Conservation (phyloP, 352 stramenopile genomes). For the Aphanomyces invadans region DNA sequence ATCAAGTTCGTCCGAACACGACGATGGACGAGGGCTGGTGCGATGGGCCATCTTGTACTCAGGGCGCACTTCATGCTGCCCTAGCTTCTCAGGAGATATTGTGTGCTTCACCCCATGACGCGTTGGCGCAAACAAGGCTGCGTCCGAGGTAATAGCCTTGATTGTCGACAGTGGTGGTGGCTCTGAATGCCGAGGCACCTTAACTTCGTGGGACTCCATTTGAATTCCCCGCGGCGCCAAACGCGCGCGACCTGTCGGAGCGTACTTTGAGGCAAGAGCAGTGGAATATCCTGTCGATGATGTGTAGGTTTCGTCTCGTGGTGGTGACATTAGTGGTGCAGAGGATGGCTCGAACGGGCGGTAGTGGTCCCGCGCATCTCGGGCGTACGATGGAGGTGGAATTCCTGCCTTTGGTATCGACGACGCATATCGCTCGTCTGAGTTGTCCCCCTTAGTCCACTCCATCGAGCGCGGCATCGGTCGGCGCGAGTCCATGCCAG, state of each 20-base stretch:
- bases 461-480: background rate
- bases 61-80: background rate
- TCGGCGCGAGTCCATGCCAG: background rate
- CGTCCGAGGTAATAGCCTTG: background rate
- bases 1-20: too few species aligned
- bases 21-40: background rate
- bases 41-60: background rate
- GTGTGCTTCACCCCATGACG: too few species aligned
- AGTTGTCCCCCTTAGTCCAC: background rate
- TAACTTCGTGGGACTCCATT: background rate
- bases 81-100: background rate
- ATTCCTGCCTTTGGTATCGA: background rate
- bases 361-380: background rate
- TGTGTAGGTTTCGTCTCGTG: background rate
- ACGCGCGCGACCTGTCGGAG: background rate
- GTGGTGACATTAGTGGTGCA: background rate
- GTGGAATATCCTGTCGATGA: background rate
- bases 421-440: background rate
- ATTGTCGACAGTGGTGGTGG: background rate
- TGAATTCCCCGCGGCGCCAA: background rate
- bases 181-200: background rate
- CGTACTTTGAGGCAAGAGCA: background rate
- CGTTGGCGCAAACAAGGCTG: too few species aligned
- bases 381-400: background rate
- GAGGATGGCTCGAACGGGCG: background rate